Percentiles rank a stretch among this genome's conserved stretches.
Evolutionary conservation across 179 eudicot species (phyloP).

Genomic region (Silene vulgaris): DNA sequence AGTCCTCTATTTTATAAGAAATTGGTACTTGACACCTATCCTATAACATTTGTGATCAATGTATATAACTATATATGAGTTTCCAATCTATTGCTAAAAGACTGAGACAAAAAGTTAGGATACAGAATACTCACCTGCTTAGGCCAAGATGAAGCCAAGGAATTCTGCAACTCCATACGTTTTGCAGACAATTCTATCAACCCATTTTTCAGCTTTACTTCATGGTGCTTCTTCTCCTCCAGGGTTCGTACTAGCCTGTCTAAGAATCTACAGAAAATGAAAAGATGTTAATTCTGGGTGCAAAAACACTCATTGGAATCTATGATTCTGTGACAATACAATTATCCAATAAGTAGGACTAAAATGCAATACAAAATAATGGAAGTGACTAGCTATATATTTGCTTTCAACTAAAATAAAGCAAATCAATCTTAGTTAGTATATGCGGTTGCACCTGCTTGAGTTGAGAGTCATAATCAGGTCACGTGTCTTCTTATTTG

Average conservation of each 20-base stretch:
- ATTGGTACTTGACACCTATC: neutral
- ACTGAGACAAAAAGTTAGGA: neutral
- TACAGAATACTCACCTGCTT: conserved; percentile 68
- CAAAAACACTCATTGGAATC: neutral
- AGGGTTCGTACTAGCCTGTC: conserved; percentile 71
- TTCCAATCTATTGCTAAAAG: neutral
- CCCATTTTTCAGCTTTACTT: conserved; percentile 78
- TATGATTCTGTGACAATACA: neutral
- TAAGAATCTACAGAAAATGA: conserved; percentile 52
- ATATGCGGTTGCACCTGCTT: conserved; percentile 48
- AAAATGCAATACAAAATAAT: neutral
- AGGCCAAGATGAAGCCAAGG: conserved; percentile 91
- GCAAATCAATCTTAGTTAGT: neutral
- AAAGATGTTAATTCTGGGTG: conserved; percentile 13
- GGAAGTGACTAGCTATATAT: neutral
- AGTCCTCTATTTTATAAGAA: neutral
- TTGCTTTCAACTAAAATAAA: neutral
- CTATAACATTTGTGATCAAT: conserved; percentile 1
- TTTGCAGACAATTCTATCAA: conserved; percentile 71
- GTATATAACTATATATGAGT: neutral
- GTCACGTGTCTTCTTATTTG: conserved; percentile 76
- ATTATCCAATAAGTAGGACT: neutral
- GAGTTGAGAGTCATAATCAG: conserved; percentile 93
- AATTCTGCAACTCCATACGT: conserved; percentile 92
- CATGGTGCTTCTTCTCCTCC: conserved; percentile 97